Evolutionary conservation across 345 rosid genomes (phyloP), one percentile per base, ranked within the genome.

Genomic region (Lumnitzera littorea): DNA sequence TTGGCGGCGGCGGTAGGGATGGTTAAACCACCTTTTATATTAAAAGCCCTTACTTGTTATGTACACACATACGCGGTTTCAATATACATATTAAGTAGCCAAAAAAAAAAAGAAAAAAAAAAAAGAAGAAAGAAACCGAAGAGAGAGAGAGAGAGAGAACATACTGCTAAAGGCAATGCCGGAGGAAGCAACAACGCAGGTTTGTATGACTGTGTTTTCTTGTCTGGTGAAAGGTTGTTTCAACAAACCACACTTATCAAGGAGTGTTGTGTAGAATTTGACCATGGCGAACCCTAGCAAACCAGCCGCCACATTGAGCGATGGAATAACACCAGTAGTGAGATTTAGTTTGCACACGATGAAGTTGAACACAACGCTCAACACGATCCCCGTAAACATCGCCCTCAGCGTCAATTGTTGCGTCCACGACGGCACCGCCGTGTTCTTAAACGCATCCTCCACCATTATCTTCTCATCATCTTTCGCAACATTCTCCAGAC

Each of bases 121-220:
- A 5, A 7, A 4, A 36, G 43, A 36, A 36, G 7, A 36, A 36
- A 36, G 10, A 36, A 8, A 50, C 3, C 13, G 15, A 13, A 17
- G 12, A 47, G 4, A 54, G 8, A 17, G 13, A 20, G 41, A 49
- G 29, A 36, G 5, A 4, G 43, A 7, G 7, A 47, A 73, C 84
- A 24, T 84, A 91, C 96, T 83, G 84, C 98, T 91, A 67, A 88
- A 91, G 43, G 98, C 98, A 59, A 91, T 91, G 57, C 98, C 98
- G 3, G 96, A 88, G 23, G 98, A 88, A 25, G 97, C 97, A 58
- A 91, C 96, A 1, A 87, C 83, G 62, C 91, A 87, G 3, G 97
- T 90, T 59, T 90, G 97, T 52, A 90, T 82, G 62, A 90, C 94
- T 3, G 96, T 88, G 25, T 86, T 91, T 67, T 91, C 94, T 67